Conservation (phyloP, 345 rosid species). For the Heritiera littoralis region DNA sequence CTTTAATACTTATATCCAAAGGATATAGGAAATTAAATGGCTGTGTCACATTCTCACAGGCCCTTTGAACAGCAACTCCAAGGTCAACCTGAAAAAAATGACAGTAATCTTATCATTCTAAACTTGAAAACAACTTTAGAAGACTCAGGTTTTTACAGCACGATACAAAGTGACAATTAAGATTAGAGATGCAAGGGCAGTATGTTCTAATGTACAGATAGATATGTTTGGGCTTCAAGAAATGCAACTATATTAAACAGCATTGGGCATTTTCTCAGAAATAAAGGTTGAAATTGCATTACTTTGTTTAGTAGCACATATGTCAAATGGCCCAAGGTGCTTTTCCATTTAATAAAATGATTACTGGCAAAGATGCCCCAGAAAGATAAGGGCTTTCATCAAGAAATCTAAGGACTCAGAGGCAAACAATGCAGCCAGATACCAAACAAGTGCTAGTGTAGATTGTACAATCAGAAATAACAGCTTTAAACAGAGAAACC, state of each 20-base stretch:
- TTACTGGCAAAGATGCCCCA: neutral
- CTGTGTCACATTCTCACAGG: slow-evolving; percentile 74
- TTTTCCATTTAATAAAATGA: neutral
- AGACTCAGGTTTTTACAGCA: neutral
- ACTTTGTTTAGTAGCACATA: neutral
- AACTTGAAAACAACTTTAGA: neutral
- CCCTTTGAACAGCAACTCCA: slow-evolving; percentile 85
- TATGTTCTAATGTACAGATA: neutral
- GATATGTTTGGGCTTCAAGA: neutral
- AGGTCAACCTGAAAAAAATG: slow-evolving; percentile 72
- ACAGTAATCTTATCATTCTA: neutral
- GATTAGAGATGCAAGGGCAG: neutral
- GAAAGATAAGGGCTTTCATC: neutral
- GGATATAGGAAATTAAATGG: slow-evolving; percentile 81
- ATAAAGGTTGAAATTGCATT: neutral
- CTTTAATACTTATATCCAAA: slow-evolving; percentile 73
- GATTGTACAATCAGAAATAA: neutral
- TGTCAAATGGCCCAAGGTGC: neutral
- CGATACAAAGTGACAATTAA: neutral
- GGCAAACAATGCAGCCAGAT: neutral
- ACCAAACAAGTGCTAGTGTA: neutral
- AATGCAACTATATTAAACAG: neutral
- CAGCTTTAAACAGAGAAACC: neutral
- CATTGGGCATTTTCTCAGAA: neutral
- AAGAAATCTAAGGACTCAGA: neutral